These are phyloP conservation scores for Oryza brachyantha DNA, from an alignment of 176 grass and related monocot species.

Conservation along the genomic window DNA sequence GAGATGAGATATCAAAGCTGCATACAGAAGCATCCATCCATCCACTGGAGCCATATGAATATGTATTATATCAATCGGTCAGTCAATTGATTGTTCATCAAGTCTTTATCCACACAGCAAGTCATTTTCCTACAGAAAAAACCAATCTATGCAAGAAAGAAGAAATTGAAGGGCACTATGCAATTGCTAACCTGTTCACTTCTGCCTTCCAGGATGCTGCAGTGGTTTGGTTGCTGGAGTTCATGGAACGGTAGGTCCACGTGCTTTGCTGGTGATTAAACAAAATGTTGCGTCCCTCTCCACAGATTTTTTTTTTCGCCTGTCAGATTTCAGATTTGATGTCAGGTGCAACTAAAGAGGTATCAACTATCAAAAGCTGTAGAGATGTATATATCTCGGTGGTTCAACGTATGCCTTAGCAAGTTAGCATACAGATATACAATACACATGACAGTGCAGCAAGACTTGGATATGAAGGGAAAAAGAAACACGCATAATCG, in stretches of 20 bases:
- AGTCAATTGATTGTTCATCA: not conserved
- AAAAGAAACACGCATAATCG: not conserved
- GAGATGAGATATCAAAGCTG: not conserved
- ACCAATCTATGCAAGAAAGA: not conserved
- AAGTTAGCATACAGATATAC: not conserved
- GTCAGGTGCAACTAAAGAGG: not conserved
- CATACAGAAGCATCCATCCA: constrained; percentile 29
- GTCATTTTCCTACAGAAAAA: not conserved
- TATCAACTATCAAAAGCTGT: not conserved
- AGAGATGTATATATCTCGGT: too few species aligned
- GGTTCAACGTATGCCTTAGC: not conserved
- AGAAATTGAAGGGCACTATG: not conserved
- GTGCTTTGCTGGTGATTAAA: not conserved
- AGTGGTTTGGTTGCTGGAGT: constrained; percentile 22
- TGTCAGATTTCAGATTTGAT: not conserved
- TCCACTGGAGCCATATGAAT: constrained; percentile 13
- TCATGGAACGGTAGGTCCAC: constrained; percentile 13
- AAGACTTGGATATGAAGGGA: not conserved
- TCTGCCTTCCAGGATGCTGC: constrained; percentile 11
- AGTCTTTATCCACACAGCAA: constrained; percentile 9
- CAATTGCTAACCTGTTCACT: not conserved
- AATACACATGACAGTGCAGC: not conserved
- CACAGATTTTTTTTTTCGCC: not conserved
- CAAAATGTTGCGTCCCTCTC: not conserved
- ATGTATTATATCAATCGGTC: not conserved